These are phyloP conservation scores for Solanum hybrid DNA, from an alignment of 305 asterid species.

Conservation along the genomic window DNA sequence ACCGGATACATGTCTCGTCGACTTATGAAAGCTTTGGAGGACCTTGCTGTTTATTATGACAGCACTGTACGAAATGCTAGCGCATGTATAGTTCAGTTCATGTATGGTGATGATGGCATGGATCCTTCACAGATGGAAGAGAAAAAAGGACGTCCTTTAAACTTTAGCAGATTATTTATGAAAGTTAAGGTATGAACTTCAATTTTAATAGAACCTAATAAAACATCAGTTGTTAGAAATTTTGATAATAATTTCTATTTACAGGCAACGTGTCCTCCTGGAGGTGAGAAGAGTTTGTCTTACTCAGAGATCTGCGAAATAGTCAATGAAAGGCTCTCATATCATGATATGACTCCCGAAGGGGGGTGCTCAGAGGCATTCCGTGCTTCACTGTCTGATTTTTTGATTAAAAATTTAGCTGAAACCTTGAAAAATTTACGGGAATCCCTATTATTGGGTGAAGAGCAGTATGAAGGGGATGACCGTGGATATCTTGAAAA, in stretches of 20 bases:
- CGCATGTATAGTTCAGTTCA: slow-evolving; percentile 67
- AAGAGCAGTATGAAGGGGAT: slow-evolving; percentile 27
- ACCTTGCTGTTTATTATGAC: slow-evolving; percentile 70
- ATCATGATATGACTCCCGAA: slow-evolving; percentile 29
- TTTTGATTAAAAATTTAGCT: slow-evolving; percentile 34
- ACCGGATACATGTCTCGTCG: slow-evolving; percentile 98
- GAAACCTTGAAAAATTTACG: slow-evolving; percentile 19
- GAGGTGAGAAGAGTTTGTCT: slow-evolving; percentile 45
- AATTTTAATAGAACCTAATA: background rate
- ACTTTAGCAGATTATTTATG: slow-evolving; percentile 82
- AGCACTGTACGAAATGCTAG: slow-evolving; percentile 87
- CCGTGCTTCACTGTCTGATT: slow-evolving; percentile 42
- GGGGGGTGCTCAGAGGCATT: slow-evolving; percentile 52
- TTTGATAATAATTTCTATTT: slow-evolving; percentile 14
- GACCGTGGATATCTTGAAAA: slow-evolving; percentile 28
- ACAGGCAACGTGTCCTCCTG: slow-evolving; percentile 88
- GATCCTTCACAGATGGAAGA: slow-evolving; percentile 98
- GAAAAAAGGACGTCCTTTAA: slow-evolving; percentile 70
- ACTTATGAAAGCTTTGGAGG: slow-evolving; percentile 93
- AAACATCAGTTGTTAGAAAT: background rate
- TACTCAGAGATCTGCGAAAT: slow-evolving; percentile 27
- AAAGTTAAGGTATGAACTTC: slow-evolving; percentile 59
- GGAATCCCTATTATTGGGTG: slow-evolving; percentile 28
- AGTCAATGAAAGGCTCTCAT: slow-evolving; percentile 37
- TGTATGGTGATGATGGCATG: slow-evolving; percentile 94